A percentile compares a stretch with the other conserved stretches of the same genome.
Evolutionary conservation across 352 stramenopile species (phyloP).

Genomic region (Globisporangium lucens): DNA sequence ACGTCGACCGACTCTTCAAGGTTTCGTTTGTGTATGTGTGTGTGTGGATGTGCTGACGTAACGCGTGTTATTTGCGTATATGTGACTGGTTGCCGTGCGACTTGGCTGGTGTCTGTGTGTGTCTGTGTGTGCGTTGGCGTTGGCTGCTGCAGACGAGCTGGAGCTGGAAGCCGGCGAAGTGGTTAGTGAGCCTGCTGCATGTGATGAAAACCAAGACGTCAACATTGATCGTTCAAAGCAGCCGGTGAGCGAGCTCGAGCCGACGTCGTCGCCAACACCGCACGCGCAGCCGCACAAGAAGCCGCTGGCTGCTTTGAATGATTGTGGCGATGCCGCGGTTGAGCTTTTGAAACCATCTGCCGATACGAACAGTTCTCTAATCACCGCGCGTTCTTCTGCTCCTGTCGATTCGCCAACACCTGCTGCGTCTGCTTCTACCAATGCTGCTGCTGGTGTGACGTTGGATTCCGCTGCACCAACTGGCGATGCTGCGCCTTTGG

Average conservation of each 20-base stretch:
- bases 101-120: background rate
- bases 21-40: background rate
- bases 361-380: conserved; percentile 19
- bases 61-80: conserved; percentile 7
- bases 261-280: background rate
- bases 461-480: conserved; percentile 3
- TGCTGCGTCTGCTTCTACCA: conserved; percentile 9
- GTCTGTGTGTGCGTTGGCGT: background rate
- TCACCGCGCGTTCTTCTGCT: conserved; percentile 31
- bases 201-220: conserved; percentile 15
- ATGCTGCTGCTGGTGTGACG: conserved; percentile 8
- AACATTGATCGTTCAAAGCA: conserved; percentile 17
- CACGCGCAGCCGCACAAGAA: background rate
- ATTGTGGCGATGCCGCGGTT: conserved; percentile 9
- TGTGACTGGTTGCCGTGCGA: background rate
- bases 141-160: conserved; percentile 30
- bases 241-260: conserved; percentile 7
- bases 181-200: conserved; percentile 37
- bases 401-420: conserved; percentile 21
- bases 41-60: background rate
- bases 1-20: background rate
- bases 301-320: conserved; percentile 18
- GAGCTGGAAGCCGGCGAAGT: conserved; percentile 60
- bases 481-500: conserved; percentile 18
- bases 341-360: conserved; percentile 18